Evolutionary conservation across 805 yeast genomes (phyloP), one percentile per base, ranked within the genome.

Genomic region (Teunomyces panamensis): DNA sequence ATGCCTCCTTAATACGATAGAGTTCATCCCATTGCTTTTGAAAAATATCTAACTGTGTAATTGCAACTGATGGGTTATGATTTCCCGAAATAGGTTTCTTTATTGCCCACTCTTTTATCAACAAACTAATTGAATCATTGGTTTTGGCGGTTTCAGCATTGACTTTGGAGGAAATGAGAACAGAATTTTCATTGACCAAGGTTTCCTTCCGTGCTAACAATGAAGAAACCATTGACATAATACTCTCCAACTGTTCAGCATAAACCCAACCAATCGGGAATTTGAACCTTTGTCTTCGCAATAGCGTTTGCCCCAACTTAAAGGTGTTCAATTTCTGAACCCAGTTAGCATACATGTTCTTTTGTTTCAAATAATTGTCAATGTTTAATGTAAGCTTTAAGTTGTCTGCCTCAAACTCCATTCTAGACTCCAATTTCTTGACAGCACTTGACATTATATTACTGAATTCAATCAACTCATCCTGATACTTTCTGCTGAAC

Each of bases 231-330:
- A 80, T 68, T 0, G 66, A 56, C 46, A 73, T 59, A 45, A 79
- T 81, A 44, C 68, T 71, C 10, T 78, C 81, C 0, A 88, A 48
- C 54, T 88, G 95, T 35, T 86, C 94, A 42, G 68, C 69, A 58
- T 69, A 79, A 0, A 83, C 51, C 85, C 90, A 85, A 27, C 75
- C 74, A 0, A 64, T 30, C 0, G 84, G 78, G 43, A 80, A 74
- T 17, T 68, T 69, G 50, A 65, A 76, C 39, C 84, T 65, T n/a
- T 72, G 66, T 27, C 74, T 70, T 1, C 68, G 50, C 7, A 83
- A 56, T 2, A 71, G 49, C 3, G 57, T 55, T 47, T 82, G 85
- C 4, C 59, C 49, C 5, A 42, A 30, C 42, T 49, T 42, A 33
- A 54, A 47, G 5, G 28, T 17, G 20, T 45, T 43, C 3, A 33